Evolutionary conservation across 495 filamentous ascomycete genomes (phyloP).

Genomic region (Cryomyces antarcticus): DNA sequence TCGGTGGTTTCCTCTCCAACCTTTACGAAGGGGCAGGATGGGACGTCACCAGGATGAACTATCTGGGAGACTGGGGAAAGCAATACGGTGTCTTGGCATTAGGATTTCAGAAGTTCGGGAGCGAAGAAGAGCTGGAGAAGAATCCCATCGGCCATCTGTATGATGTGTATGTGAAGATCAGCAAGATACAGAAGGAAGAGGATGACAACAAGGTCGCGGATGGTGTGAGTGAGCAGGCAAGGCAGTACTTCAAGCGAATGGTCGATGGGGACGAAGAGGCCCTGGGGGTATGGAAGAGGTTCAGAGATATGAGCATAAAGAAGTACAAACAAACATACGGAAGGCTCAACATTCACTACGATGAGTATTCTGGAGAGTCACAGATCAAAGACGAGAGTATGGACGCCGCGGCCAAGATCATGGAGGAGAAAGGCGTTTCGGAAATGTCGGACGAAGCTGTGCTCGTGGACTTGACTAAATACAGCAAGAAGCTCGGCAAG

Average conservation of each 20-base stretch:
- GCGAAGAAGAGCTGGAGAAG: constrained; percentile 35
- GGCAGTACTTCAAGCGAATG: constrained; percentile 83
- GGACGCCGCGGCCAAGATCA: constrained; percentile 38
- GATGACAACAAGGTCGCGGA: constrained; percentile 20
- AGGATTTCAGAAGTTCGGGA: constrained; percentile 44
- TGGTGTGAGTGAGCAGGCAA: constrained; percentile 42
- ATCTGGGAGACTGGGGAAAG: constrained; percentile 61
- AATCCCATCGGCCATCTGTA: constrained; percentile 51
- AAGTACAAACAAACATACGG: constrained; percentile 70
- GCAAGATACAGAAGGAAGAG: constrained; percentile 18
- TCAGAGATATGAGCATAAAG: constrained; percentile 74
- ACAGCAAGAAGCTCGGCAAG: constrained; percentile 47
- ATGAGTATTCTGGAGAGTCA: constrained; percentile 89
- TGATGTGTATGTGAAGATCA: constrained; percentile 50
- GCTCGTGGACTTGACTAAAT: constrained; percentile 71
- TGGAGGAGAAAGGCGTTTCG: constrained; percentile 53
- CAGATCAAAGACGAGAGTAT: constrained; percentile 71
- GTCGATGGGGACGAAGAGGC: constrained; percentile 59
- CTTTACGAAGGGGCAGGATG: constrained; percentile 49
- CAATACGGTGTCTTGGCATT: constrained; percentile 52
- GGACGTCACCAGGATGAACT: constrained; percentile 54
- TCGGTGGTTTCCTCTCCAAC: constrained; percentile 52
- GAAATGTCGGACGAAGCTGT: constrained; percentile 74
- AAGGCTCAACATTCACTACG: constrained; percentile 77
- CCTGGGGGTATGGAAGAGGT: constrained; percentile 63